A percentile compares a stretch with the other conserved stretches of the same genome.
Conservation (phyloP, 2,329 filamentous ascomycete genomes). For the Trichoderma atrobrunneum region DNA sequence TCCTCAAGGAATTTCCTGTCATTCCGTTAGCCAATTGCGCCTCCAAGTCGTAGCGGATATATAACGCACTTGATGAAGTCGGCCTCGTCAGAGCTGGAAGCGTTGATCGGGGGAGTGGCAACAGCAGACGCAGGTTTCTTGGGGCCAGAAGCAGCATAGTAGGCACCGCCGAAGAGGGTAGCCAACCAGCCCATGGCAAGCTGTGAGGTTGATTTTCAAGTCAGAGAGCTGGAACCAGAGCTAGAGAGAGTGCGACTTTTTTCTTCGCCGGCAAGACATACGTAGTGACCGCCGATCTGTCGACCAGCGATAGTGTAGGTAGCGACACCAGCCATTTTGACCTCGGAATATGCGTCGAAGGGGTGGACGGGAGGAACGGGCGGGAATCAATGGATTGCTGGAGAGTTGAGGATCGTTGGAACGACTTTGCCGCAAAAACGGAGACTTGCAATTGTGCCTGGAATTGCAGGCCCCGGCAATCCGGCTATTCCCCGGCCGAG, state of each 20-base stretch:
- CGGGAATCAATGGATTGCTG: constrained; percentile 14
- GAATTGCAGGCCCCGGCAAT: constrained; percentile 31
- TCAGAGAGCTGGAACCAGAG: not conserved
- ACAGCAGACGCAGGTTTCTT: constrained; percentile 42
- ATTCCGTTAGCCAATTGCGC: constrained; percentile 26
- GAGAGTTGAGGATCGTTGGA: constrained; percentile 20
- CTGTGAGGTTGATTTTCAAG: constrained; percentile 36
- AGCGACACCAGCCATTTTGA: constrained; percentile 39
- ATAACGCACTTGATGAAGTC: constrained; percentile 62
- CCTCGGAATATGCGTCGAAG: constrained; percentile 19
- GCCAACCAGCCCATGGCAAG: constrained; percentile 57
- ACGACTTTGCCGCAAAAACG: constrained; percentile 17
- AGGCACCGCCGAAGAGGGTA: constrained; percentile 49
- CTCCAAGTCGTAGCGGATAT: constrained; percentile 22
- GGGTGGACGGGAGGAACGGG: not conserved
- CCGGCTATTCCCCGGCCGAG: constrained; percentile 30
- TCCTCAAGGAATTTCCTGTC: constrained; percentile 41
- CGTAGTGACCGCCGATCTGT: constrained; percentile 60
- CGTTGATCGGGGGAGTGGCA: constrained; percentile 58
- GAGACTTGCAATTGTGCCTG: constrained; percentile 28
- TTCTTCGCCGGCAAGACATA: constrained; percentile 38
- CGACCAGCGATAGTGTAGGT: constrained; percentile 57
- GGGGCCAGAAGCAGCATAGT: constrained; percentile 44
- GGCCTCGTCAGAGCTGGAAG: constrained; percentile 59
- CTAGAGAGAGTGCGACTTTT: constrained; percentile 18